Conservation (phyloP, 371 early-diverging fungal species). For the Mortierella sp. region DNA sequence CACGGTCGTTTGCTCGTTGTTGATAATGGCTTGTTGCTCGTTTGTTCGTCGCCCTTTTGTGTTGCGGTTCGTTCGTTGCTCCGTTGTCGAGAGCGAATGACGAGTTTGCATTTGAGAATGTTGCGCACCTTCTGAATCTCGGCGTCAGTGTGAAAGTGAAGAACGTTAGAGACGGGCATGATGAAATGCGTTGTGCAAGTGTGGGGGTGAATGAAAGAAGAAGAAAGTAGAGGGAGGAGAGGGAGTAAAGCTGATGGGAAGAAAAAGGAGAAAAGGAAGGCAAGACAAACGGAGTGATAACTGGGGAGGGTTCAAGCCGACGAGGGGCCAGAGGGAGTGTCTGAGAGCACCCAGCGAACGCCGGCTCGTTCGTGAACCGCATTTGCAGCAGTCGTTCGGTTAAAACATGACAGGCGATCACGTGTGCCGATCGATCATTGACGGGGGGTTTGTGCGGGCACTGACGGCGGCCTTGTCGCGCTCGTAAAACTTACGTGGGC, state of each 20-base stretch:
- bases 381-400: no score
- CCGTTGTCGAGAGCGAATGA: background rate
- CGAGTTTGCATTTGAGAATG: background rate
- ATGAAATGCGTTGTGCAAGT: background rate
- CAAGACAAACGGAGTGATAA: background rate
- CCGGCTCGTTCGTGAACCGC: no score
- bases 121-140: conserved; percentile 43
- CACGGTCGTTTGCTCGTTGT: background rate
- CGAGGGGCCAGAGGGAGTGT: background rate
- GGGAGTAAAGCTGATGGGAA: background rate
- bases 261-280: no score
- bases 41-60: background rate
- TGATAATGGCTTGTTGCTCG: background rate
- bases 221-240: background rate
- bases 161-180: conserved; percentile 29
- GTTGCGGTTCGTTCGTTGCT: background rate
- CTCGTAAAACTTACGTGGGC: background rate
- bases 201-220: background rate
- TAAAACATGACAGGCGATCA: background rate
- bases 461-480: background rate
- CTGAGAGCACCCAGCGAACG: background rate
- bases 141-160: conserved; percentile 35
- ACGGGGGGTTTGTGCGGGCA: background rate
- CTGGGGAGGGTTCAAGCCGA: background rate
- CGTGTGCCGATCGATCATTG: background rate